Base-by-base conservation (phyloP, 2,329 filamentous ascomycete genomes). In the Verticillium dahliae region DNA sequence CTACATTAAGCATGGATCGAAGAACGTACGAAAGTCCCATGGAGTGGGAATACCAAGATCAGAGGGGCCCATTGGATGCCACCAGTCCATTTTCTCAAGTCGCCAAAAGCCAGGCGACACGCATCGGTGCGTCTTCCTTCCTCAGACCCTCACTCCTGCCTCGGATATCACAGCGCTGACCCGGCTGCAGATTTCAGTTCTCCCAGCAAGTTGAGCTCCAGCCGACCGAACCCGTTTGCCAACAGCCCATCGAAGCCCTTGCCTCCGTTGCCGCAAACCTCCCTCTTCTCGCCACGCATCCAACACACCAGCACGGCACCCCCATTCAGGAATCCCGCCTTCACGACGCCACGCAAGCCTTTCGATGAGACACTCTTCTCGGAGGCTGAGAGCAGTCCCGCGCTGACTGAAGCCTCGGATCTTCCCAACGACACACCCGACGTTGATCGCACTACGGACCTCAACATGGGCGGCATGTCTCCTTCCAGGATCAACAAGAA, bases 11-110 rank as follows among this genome's bases (percentile, higher is more conserved):
- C 67, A 86, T 84, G 79, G 79, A 84, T 60, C 78, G 78, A 66
- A 78, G 86, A 68, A 85, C 81, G 1, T 81, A 78, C 65, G 85
- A 88, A 73, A 78, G 83, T 64, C 85, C 78, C 65, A 89, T 89
- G 86, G 86, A 88, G 68, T 89, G 84, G 83, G 84, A 88, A 70
- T 88, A 85, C 71, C 81, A 87, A 67, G 79, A 78, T 63, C 73
- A 18, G 6, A 52, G 76, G 57, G 84, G 81, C 1, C 85, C 84
- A 18, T 73, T 85, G 63, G 86, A 88, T 73, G 80, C 80, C 18
- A 84, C 83, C 10, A 87, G 85, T 65, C 86, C 86, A 2, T 88
- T 88, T 71, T 78, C 81, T 22, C 82, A 85, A 65, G 78, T 82
- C 41, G 76, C 78, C 1, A 79, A 73, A 68, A 56, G 37, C 52